Evolutionary conservation across 371 early-diverging fungal genomes (phyloP), one percentile per base, ranked within the genome.

Genomic region (Funneliformis caledonium): DNA sequence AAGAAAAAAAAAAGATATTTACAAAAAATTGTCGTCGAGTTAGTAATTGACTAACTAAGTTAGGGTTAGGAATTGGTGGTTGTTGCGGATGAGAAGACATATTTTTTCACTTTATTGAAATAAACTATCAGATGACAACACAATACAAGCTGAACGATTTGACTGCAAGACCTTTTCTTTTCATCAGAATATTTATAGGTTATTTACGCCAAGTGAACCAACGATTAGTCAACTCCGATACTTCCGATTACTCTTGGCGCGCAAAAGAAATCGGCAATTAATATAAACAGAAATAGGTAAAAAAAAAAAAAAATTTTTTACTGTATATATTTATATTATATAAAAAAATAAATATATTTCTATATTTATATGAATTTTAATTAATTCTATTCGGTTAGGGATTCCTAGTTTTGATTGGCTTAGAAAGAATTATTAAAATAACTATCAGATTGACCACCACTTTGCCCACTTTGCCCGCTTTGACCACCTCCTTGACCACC

Each of bases 1-100:
- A 37, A 2, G 16, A 12, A 14, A 43, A 12, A 72, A 48, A 26
- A 2, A 16, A 31, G 19, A 4, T 2, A 5, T 19, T 26, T 64
- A 77, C 77, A 47, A 77, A 33, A 14, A 77, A 77, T 52, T 77
- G 62, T 64, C 77, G 48, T 47, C 47, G 64, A 6, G 2, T 11
- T 47, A 77, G 2, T 45, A 77, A 31, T 22, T 64, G 65, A 26
- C 50, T 65, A 77, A 77, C 37, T 22, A 77, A 64, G 11, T 12
- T 4, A 14, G 45, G 64, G 10, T 26, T 64, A n/a, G 77, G 43
- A 7, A 19, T 12, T 9, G 72, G 37, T 37, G 67, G 19, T 56
- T 5, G 56, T 0, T 56, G 56, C n/a, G 52, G 16, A 16, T 12
- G 16, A 16, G 16, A 4, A 52, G 5, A 5, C 52, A 56, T 56